Conservation (phyloP, 768 basidiomycete genomes). For the Auricularia sp. region DNA sequence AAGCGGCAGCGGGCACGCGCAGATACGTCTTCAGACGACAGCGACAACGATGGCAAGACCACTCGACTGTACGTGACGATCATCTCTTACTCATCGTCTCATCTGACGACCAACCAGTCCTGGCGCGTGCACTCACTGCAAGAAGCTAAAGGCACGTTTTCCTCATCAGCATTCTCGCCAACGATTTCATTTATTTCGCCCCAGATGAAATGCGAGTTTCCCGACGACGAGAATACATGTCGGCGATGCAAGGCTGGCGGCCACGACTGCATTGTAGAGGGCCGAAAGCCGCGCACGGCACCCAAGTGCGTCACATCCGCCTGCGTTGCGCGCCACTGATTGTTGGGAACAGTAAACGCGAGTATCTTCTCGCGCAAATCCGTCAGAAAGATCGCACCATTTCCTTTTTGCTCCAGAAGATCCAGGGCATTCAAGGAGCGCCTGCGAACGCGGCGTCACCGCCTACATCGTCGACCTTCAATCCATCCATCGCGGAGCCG, state of each 20-base stretch:
- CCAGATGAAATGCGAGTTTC: slow-evolving; percentile 84
- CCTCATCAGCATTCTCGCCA: slow-evolving; percentile 16
- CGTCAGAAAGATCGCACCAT: slow-evolving; percentile 83
- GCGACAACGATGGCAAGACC: background rate
- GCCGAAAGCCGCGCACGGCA: slow-evolving; percentile 63
- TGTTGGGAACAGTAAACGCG: slow-evolving; percentile 52
- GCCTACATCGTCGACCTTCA: background rate
- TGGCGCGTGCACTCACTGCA: slow-evolving; percentile 80
- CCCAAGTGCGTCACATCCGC: slow-evolving; percentile 58
- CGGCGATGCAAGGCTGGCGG: slow-evolving; percentile 63
- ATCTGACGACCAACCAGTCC: slow-evolving; percentile 32
- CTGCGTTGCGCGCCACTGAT: slow-evolving; percentile 1
- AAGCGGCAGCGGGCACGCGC: background rate
- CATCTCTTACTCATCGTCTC: background rate
- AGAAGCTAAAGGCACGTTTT: slow-evolving; percentile 62
- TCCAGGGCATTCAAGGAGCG: slow-evolving; percentile 16
- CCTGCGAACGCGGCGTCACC: background rate
- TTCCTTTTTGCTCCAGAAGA: slow-evolving; percentile 76
- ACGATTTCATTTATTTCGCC: slow-evolving; percentile 15
- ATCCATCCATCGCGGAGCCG: background rate
- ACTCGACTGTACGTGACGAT: slow-evolving; percentile 1
- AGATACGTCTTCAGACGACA: slow-evolving; percentile 1
- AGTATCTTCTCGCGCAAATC: slow-evolving; percentile 76
- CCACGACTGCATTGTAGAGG: slow-evolving; percentile 75
- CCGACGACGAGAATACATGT: slow-evolving; percentile 61